Conservation (phyloP, 352 stramenopile species). For the Phytopythium sindhum region DNA sequence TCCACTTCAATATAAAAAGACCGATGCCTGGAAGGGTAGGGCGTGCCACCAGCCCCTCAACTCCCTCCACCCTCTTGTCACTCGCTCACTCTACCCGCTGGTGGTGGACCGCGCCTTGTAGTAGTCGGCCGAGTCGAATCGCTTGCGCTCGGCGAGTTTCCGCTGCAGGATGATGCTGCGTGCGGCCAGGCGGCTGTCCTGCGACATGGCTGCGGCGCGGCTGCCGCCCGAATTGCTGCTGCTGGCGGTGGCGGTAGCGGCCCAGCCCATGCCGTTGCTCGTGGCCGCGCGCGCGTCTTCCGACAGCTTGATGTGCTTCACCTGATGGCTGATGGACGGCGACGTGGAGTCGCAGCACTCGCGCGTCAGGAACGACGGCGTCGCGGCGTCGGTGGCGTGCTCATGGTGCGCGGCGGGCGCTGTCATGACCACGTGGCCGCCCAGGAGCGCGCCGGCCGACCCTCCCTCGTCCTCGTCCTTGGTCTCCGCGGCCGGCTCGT, state of each 20-base stretch:
- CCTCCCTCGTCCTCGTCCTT: constrained; percentile 15
- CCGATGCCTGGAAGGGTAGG: not conserved
- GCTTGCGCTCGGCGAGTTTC: constrained; percentile 65
- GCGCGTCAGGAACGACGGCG: not conserved
- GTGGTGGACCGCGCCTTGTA: constrained; percentile 33
- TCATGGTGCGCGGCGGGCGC: constrained; percentile 12
- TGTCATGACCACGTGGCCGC: constrained; percentile 18
- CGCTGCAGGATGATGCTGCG: constrained; percentile 64
- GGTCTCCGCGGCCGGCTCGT: constrained; percentile 11
- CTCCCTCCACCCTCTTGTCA: too few species aligned
- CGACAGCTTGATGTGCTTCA: constrained; percentile 81
- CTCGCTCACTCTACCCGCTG: not conserved
- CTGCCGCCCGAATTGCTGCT: not conserved
- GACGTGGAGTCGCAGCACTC: constrained; percentile 2
- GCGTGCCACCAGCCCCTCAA: too few species aligned
- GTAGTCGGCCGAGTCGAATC: constrained; percentile 78
- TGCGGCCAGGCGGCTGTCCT: constrained; percentile 37
- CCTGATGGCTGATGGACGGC: constrained; percentile 48
- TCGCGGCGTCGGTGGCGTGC: not conserved
- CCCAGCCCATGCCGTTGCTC: constrained; percentile 11
- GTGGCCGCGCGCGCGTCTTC: constrained; percentile 23
- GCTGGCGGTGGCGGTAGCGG: constrained; percentile 5
- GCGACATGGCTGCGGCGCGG: constrained; percentile 3
- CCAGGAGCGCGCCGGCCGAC: constrained; percentile 11
- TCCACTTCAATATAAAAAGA: not conserved